Evolutionary conservation across 169 alveolate species (phyloP).

Genomic region (Plasmodium cynomolgi): DNA sequence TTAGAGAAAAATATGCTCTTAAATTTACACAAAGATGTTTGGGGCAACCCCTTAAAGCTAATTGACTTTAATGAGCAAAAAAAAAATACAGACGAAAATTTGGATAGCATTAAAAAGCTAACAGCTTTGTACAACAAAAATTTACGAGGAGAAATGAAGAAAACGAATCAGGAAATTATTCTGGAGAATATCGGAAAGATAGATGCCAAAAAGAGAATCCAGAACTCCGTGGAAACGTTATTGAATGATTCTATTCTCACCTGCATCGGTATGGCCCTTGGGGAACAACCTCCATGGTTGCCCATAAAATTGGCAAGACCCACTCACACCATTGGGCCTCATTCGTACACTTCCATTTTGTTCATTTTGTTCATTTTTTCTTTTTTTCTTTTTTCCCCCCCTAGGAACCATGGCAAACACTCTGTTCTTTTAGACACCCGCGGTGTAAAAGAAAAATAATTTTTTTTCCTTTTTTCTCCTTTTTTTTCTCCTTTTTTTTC

Average conservation of each 20-base stretch:
- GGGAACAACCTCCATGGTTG: neutral
- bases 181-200: constrained; percentile 92
- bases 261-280: constrained; percentile 31
- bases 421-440: constrained; percentile 20
- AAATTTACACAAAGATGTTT: constrained; percentile 94
- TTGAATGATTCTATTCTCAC: constrained; percentile 84
- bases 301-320: neutral
- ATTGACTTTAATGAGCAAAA: constrained; percentile 78
- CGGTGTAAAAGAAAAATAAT: neutral
- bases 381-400: neutral
- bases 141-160: constrained; percentile 95
- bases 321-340: neutral
- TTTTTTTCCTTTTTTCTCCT: neutral
- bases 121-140: constrained; percentile 91
- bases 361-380: neutral
- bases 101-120: constrained; percentile 8
- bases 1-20: constrained; percentile 97
- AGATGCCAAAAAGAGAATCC: constrained; percentile 93
- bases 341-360: neutral
- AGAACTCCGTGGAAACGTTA: constrained; percentile 81
- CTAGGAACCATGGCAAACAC: constrained; percentile 73
- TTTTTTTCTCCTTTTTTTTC: constrained; percentile 20
- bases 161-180: constrained; percentile 94
- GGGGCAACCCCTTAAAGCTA: constrained; percentile 96
- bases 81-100: constrained; percentile 22